Evolutionary conservation across 2,329 filamentous ascomycete genomes (phyloP).

Genomic region (Colletotrichum musae): DNA sequence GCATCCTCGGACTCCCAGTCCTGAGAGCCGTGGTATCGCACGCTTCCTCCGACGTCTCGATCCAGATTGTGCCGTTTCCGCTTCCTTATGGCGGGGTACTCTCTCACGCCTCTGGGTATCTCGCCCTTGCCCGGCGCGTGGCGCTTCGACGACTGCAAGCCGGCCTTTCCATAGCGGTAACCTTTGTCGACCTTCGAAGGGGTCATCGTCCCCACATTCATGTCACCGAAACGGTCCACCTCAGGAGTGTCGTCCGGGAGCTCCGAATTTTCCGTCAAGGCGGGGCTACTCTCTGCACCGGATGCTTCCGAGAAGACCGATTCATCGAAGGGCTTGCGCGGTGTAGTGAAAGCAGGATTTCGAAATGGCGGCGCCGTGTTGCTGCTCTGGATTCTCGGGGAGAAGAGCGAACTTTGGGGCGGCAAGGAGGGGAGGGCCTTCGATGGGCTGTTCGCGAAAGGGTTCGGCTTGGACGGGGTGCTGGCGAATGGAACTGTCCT

Average conservation of each 20-base stretch:
- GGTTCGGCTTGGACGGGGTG: conserved; percentile 44
- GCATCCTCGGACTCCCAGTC: conserved; percentile 64
- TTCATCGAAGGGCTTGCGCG: conserved; percentile 70
- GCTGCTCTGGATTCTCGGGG: conserved; percentile 57
- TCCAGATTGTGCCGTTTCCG: conserved; percentile 67
- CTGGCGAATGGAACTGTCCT: conserved; percentile 54
- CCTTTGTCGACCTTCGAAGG: conserved; percentile 63
- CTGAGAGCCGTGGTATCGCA: conserved; percentile 59
- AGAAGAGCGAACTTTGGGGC: conserved; percentile 63
- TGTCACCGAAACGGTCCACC: conserved; percentile 60
- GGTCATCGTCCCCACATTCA: conserved; percentile 62
- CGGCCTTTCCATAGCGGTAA: conserved; percentile 59
- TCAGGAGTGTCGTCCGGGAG: conserved; percentile 68
- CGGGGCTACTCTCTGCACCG: conserved; percentile 73
- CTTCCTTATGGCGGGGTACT: conserved; percentile 63
- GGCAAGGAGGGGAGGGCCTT: conserved; percentile 58
- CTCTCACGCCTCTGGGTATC: conserved; percentile 65
- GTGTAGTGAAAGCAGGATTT: conserved; percentile 76
- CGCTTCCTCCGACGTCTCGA: conserved; percentile 64
- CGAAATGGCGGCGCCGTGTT: conserved; percentile 68
- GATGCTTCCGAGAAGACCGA: conserved; percentile 69
- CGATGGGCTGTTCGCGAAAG: conserved; percentile 53
- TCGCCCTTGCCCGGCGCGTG: conserved; percentile 74
- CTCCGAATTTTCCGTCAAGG: conserved; percentile 70
- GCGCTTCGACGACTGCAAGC: conserved; percentile 56